Conservation (phyloP, 371 early-diverging fungal species). For the Conidiobolus coronatus region DNA sequence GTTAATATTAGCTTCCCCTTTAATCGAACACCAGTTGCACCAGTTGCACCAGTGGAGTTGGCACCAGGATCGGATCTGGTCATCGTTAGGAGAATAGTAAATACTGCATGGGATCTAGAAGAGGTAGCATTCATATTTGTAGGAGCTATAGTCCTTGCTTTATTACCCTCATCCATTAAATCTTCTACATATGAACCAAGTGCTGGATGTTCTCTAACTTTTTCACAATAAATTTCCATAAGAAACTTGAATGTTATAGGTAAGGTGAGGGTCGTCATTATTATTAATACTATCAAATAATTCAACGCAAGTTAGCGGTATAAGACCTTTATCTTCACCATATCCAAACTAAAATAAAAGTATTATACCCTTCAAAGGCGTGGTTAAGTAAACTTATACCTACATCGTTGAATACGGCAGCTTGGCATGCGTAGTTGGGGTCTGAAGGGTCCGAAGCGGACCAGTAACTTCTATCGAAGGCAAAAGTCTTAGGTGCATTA, state of each 20-base stretch:
- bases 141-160: slow-evolving; percentile 74
- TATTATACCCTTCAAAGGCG: slow-evolving; percentile 69
- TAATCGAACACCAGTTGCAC: slow-evolving; percentile 77
- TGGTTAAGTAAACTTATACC: slow-evolving; percentile 60
- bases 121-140: slow-evolving; percentile 94
- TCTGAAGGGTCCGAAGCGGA: slow-evolving; percentile 31
- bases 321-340: slow-evolving; percentile 58
- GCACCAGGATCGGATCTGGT: slow-evolving; percentile 33
- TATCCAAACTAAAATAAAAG: slow-evolving; percentile 71
- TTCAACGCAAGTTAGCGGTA: slow-evolving; percentile 53
- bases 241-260: slow-evolving; percentile 53
- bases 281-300: slow-evolving; percentile 40
- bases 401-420: slow-evolving; percentile 44
- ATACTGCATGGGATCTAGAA: slow-evolving; percentile 87
- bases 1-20: slow-evolving; percentile 99
- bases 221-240: slow-evolving; percentile 78
- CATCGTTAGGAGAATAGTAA: slow-evolving; percentile 61
- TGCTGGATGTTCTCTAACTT: slow-evolving; percentile 71
- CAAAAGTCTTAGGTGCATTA: slow-evolving; percentile 23
- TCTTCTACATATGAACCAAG: slow-evolving; percentile 88
- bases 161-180: slow-evolving; percentile 75
- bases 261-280: slow-evolving; percentile 17
- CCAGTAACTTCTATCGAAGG: slow-evolving; percentile 73
- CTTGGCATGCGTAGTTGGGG: slow-evolving; percentile 49
- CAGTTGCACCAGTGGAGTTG: slow-evolving; percentile 65